Evolutionary conservation across 305 asterid genomes (phyloP).

Genomic region (Fraxinus baroniana): DNA sequence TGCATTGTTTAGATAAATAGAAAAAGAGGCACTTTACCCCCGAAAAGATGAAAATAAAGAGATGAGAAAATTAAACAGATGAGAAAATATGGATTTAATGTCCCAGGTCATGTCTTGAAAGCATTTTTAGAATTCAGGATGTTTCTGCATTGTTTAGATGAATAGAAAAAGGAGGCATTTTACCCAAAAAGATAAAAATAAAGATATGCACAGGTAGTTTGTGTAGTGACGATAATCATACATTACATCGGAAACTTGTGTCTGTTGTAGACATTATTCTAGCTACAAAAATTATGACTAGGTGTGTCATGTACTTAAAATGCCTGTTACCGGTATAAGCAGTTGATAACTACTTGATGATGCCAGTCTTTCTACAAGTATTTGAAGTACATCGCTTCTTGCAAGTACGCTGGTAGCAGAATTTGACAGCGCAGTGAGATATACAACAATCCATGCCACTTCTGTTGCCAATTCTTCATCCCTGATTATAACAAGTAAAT

Average conservation of each 20-base stretch:
- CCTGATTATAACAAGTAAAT: constrained; percentile 44
- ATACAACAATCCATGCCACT: constrained; percentile 96
- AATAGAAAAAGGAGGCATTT: not conserved
- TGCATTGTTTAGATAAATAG: not conserved
- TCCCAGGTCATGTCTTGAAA: too few relatives aligned
- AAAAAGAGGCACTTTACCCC: not conserved
- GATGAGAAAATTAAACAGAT: not conserved
- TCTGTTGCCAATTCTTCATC: constrained; percentile 92
- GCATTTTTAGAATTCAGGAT: too few relatives aligned
- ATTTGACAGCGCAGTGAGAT: constrained; percentile 91
- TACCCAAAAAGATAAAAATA: constrained; percentile 1
- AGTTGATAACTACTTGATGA: constrained; percentile 74
- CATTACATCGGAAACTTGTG: not conserved
- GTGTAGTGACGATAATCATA: constrained; percentile 12
- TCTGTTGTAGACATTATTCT: not conserved
- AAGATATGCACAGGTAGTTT: constrained; percentile 17
- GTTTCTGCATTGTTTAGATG: too few relatives aligned
- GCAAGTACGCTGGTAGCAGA: constrained; percentile 72
- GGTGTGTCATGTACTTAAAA: constrained; percentile 10
- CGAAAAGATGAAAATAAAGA: constrained; percentile 1
- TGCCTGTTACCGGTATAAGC: constrained; percentile 82
- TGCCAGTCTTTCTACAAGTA: constrained; percentile 71
- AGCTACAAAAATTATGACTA: not conserved
- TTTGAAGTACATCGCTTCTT: constrained; percentile 60
- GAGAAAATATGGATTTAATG: too few relatives aligned